Conservation (phyloP, 768 basidiomycete genomes). For the Lepiota brunneoincarnata region DNA sequence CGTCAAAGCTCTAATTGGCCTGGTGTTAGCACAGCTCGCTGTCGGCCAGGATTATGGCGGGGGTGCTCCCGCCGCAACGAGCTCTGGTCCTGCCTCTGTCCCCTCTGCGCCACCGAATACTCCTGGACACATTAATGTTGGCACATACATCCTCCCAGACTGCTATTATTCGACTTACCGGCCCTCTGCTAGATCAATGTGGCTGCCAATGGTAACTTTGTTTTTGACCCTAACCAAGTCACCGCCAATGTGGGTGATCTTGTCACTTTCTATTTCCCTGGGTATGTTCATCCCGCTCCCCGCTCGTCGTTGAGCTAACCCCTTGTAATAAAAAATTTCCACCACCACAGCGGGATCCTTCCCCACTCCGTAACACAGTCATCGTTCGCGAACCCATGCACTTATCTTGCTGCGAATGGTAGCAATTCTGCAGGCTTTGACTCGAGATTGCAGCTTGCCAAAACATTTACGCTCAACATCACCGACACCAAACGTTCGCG, state of each 20-base stretch:
- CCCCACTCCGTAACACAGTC: constrained; percentile 58
- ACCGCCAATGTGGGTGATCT: constrained; percentile 46
- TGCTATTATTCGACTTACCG: not conserved
- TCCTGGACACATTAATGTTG: constrained; percentile 33
- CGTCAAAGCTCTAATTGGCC: not conserved
- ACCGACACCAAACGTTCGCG: constrained; percentile 43
- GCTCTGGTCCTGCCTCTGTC: constrained; percentile 24
- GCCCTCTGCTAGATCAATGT: constrained; percentile 39
- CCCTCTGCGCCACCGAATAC: constrained; percentile 40
- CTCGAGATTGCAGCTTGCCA: constrained; percentile 40
- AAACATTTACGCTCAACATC: constrained; percentile 46
- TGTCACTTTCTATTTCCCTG: constrained; percentile 54
- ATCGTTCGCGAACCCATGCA: constrained; percentile 51
- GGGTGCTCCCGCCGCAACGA: constrained; percentile 17
- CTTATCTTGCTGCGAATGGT: constrained; percentile 36
- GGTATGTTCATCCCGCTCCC: constrained; percentile 32
- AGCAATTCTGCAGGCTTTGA: constrained; percentile 47
- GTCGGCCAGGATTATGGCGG: constrained; percentile 35
- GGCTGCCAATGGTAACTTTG: constrained; percentile 30
- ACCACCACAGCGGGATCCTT: constrained; percentile 16
- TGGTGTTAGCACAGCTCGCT: constrained; percentile 19
- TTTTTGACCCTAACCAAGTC: constrained; percentile 44
- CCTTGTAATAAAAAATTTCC: not conserved
- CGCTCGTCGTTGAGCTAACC: constrained; percentile 17
- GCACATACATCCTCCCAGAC: constrained; percentile 10